Conservation (phyloP, 2,329 filamentous ascomycete genomes). For the Penicillium decumbens region DNA sequence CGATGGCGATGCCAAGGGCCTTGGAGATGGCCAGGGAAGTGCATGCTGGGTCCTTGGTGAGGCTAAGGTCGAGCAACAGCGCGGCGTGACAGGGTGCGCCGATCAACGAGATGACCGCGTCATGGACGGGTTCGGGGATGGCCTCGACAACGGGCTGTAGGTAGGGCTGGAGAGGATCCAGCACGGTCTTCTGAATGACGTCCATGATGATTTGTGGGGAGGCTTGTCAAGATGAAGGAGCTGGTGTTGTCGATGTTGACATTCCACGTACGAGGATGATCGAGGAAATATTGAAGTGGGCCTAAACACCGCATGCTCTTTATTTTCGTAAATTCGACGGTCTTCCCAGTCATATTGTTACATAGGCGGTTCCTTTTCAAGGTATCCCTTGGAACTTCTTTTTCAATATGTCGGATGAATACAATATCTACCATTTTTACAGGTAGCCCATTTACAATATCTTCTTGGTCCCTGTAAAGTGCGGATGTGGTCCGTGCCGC, state of each 20-base stretch:
- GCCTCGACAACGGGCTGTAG: constrained; percentile 66
- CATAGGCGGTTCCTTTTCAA: neutral
- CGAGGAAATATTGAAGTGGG: neutral
- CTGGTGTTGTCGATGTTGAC: constrained; percentile 13
- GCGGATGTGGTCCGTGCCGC: constrained; percentile 29
- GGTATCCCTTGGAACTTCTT: neutral
- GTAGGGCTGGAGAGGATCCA: constrained; percentile 43
- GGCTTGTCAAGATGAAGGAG: neutral
- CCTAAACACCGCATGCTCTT: neutral
- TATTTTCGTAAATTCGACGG: neutral
- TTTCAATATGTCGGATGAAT: neutral
- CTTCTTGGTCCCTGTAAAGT: constrained; percentile 2
- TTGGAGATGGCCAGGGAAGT: constrained; percentile 89
- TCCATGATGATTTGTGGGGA: constrained; percentile 33
- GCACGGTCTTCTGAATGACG: constrained; percentile 37
- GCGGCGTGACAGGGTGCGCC: constrained; percentile 79
- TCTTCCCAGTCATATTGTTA: too few species aligned
- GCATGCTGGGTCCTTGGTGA: constrained; percentile 67
- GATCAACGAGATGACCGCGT: constrained; percentile 73
- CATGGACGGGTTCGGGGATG: constrained; percentile 68
- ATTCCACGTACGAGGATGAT: constrained; percentile 9
- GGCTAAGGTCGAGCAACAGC: constrained; percentile 78
- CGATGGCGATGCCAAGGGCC: constrained; percentile 86
- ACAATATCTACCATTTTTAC: neutral
- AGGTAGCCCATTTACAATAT: too few species aligned